Base-by-base conservation (phyloP, 805 yeast genomes). In the Komagataella phaffii region DNA sequence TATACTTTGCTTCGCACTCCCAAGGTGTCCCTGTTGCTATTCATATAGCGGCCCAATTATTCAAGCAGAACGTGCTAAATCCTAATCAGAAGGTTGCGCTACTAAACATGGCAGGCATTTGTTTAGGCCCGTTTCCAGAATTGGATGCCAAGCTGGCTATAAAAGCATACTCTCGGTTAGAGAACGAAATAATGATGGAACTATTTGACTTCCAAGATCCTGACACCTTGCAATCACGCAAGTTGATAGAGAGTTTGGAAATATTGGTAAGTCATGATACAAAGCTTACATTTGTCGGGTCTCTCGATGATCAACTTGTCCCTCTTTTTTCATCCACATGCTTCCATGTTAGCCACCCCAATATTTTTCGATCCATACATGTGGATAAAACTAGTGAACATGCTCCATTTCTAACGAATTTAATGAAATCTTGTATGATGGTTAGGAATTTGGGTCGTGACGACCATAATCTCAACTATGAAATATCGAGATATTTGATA, bases 1-100 rank as follows among this genome's bases (percentile, higher is more conserved):
- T 93, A 23, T 84, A 85, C 59, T 76, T 90, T 55, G 95, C 96
- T 0, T 79, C 95, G 0, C 96, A 90, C 64, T 88, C 96, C 0
- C 97, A 89, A 65, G 96, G 96, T 1, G 86, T 91, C 49, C 95
- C 95, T 1, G 95, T 93, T 0, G 80, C 96, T 0, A 81, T 88
- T 1, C 84, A 88, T 50, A 63, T 91, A 8, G 49, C 47, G 7
- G 72, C 72, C 51, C 68, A 54, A 21, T 36, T 55, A 17, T 17
- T 48, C 6, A 45, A 47, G 52, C 21, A 12, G 18, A 19, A 48
- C 19, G 17, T 44, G 50, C 10, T 50, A 21, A 30, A 44, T 44
- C 5, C 18, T 7, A 30, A 65, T 50, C 70, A 71, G 50, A 66
- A 81, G 47, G 71, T 89, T n/a, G 90, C 95, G 0, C 66, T 91